A percentile compares a stretch with the other conserved stretches of the same genome.
Conservation (phyloP, 192 early-diverging fungal genomes). For the Rhizoclosmatium sp. region DNA sequence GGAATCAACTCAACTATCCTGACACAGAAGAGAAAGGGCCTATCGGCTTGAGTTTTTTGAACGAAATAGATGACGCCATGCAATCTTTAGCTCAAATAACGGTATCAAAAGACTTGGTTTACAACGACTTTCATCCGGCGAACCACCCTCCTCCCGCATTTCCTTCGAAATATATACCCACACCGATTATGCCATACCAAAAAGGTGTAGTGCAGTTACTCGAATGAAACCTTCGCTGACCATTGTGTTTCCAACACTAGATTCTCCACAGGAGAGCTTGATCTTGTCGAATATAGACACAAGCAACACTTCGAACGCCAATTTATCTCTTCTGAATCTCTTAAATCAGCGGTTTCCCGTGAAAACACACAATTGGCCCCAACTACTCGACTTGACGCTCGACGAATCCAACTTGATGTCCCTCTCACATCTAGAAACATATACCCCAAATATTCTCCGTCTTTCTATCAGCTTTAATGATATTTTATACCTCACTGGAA, state of each 20-base stretch:
- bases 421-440: neutral
- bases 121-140: neutral
- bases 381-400: neutral
- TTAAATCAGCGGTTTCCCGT: neutral
- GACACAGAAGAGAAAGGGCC: neutral
- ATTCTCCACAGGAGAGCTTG: neutral
- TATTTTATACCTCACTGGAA: constrained; percentile 5
- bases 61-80: neutral
- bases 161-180: neutral
- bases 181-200: no score
- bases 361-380: neutral
- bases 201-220: no score
- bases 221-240: no score
- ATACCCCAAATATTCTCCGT: constrained; percentile 2
- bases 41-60: neutral
- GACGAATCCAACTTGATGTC: neutral
- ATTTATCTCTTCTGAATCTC: neutral
- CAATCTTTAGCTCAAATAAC: neutral
- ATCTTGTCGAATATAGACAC: neutral
- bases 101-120: neutral
- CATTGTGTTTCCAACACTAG: no score
- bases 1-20: no score
- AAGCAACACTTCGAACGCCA: neutral
- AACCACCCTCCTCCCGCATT: neutral
- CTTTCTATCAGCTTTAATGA: neutral